phyloP scores from a whole-genome alignment of 2,329 filamentous ascomycete genomes.

The Microsporum canis region DNA sequence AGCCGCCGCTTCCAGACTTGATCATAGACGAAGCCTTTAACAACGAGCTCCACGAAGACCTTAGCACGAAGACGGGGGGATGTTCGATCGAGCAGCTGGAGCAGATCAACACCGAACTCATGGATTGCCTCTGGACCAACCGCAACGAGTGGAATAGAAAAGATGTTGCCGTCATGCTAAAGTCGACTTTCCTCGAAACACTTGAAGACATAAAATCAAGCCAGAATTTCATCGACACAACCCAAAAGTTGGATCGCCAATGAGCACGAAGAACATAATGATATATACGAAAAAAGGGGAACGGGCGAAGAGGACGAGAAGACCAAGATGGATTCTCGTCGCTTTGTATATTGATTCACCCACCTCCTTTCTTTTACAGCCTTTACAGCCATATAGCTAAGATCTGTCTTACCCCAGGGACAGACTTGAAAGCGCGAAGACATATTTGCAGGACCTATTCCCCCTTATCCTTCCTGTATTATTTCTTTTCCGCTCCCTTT shows the following conservation, averaged over 20 bases:
- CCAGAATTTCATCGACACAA: background rate
- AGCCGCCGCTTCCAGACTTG: slow-evolving; percentile 7
- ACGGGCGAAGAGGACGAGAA: background rate
- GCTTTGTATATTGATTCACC: background rate
- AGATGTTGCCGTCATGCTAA: slow-evolving; percentile 53
- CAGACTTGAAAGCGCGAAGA: background rate
- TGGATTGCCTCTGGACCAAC: slow-evolving; percentile 77
- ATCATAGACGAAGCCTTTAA: slow-evolving; percentile 42
- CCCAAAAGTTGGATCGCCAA: background rate
- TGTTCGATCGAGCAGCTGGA: slow-evolving; percentile 89
- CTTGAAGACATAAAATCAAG: slow-evolving; percentile 40
- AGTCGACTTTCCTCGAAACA: slow-evolving; percentile 60
- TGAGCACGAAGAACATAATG: background rate
- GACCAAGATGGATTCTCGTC: background rate
- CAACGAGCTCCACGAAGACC: slow-evolving; percentile 46
- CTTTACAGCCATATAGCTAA: background rate
- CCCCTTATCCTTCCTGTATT: background rate
- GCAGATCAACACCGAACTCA: slow-evolving; percentile 79
- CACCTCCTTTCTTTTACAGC: background rate
- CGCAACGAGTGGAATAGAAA: slow-evolving; percentile 75
- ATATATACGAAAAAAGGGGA: background rate
- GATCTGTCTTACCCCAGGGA: background rate
- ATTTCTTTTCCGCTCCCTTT: background rate
- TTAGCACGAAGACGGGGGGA: slow-evolving; percentile 59
- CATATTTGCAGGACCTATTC: background rate